phyloP scores from a whole-genome alignment of 768 basidiomycete species.

The Leucocoprinus sp. region DNA sequence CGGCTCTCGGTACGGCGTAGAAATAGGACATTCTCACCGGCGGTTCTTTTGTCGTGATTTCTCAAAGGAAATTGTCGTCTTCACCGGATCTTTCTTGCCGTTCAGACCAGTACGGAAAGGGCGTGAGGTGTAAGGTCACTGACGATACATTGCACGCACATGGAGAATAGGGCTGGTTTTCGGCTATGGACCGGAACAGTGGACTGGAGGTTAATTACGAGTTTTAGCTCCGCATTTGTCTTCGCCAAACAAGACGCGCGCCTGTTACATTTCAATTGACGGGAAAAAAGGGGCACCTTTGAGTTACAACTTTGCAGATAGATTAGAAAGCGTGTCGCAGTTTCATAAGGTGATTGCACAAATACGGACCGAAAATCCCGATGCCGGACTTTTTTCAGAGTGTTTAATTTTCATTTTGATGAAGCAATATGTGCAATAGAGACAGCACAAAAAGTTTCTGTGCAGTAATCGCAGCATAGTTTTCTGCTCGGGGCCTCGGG shows the following conservation, averaged over 20 bases:
- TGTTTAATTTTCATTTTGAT: constrained; percentile 1
- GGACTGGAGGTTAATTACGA: not conserved
- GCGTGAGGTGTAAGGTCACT: not conserved
- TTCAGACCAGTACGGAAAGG: not conserved
- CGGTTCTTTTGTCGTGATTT: too few relatives aligned
- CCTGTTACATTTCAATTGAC: too few relatives aligned
- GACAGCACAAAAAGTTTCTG: too few relatives aligned
- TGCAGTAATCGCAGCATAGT: too few relatives aligned
- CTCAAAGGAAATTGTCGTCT: too few relatives aligned
- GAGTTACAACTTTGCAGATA: not conserved
- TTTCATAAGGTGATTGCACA: too few relatives aligned
- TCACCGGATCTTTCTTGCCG: too few relatives aligned
- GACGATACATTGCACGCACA: not conserved
- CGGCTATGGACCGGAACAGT: not conserved
- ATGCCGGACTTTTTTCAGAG: not conserved
- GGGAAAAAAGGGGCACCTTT: too few relatives aligned
- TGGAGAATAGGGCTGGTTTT: not conserved
- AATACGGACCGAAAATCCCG: constrained; percentile 1
- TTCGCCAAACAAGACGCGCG: not conserved
- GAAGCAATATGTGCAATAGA: too few relatives aligned
- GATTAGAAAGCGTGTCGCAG: not conserved
- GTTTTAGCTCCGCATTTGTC: too few relatives aligned
- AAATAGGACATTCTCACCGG: too few relatives aligned
- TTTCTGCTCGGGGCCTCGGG: not conserved
- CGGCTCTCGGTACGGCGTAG: too few relatives aligned